A percentile compares a stretch with the other conserved stretches of the same genome.
Conservation (phyloP, 805 yeast genomes). For the Kluyveromyces starmeri region DNA sequence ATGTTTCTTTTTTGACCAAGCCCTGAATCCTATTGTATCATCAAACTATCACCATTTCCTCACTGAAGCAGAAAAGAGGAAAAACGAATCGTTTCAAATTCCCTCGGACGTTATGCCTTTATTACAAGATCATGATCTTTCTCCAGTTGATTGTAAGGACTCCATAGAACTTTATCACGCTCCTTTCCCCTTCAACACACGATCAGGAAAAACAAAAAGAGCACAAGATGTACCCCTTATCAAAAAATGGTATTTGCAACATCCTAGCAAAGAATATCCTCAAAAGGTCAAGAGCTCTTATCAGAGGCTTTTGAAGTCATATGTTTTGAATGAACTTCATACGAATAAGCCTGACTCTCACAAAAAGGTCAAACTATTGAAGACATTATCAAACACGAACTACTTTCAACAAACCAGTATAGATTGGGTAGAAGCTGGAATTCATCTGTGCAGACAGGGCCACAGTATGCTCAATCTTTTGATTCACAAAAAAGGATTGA, state of each 20-base stretch:
- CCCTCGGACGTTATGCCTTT: slow-evolving; percentile 43
- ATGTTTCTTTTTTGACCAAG: slow-evolving; percentile 47
- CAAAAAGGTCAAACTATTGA: slow-evolving; percentile 51
- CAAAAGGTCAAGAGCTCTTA: slow-evolving; percentile 79
- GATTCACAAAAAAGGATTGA: slow-evolving; percentile 83
- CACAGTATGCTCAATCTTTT: slow-evolving; percentile 84
- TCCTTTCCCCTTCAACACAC: slow-evolving; percentile 74
- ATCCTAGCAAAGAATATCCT: slow-evolving; percentile 53
- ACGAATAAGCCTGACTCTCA: slow-evolving; percentile 34
- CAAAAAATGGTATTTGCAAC: slow-evolving; percentile 73
- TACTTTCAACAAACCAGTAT: slow-evolving; percentile 85
- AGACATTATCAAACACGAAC: slow-evolving; percentile 65
- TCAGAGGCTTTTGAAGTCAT: slow-evolving; percentile 74
- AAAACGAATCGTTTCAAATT: slow-evolving; percentile 33
- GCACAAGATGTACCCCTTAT: slow-evolving; percentile 86
- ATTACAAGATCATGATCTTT: slow-evolving; percentile 37
- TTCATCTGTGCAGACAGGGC: slow-evolving; percentile 90
- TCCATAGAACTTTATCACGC: slow-evolving; percentile 72
- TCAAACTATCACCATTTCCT: slow-evolving; percentile 11
- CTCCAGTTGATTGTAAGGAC: slow-evolving; percentile 38
- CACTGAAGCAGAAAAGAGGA: slow-evolving; percentile 25
- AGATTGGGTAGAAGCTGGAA: slow-evolving; percentile 98
- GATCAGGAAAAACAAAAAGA: slow-evolving; percentile 62
- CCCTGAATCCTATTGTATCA: slow-evolving; percentile 46
- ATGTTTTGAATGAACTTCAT: slow-evolving; percentile 65